Percentiles rank a stretch among this genome's conserved stretches.
phyloP scores from a whole-genome alignment of 2,329 filamentous ascomycete genomes.

The Microdochium bolleyi region DNA sequence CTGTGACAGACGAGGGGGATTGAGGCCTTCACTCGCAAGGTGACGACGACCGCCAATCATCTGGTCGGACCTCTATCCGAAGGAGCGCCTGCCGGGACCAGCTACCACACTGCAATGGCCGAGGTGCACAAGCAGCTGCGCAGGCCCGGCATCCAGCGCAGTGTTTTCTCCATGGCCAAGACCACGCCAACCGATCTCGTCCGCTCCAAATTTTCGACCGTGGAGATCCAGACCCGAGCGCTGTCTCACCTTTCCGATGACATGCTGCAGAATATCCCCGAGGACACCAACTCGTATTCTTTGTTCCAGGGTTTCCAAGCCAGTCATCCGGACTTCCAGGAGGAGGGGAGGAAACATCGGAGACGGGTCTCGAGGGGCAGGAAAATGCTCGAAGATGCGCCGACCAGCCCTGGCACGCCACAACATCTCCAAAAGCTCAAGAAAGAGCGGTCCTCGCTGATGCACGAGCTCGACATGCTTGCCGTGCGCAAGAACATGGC shows the following conservation, averaged over 20 bases:
- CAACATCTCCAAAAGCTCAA: conserved; percentile 66
- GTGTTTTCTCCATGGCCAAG: conserved; percentile 83
- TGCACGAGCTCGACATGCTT: conserved; percentile 85
- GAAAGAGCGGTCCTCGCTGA: conserved; percentile 70
- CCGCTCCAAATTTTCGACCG: conserved; percentile 79
- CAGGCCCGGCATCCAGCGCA: conserved; percentile 75
- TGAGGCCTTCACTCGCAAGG: conserved; percentile 89
- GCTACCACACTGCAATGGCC: conserved; percentile 82
- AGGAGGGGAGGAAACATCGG: conserved; percentile 63
- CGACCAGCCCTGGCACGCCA: conserved; percentile 40
- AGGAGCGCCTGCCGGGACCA: conserved; percentile 35
- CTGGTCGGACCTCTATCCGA: conserved; percentile 66
- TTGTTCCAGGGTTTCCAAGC: conserved; percentile 96
- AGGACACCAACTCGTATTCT: conserved; percentile 78
- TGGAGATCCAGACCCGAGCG: conserved; percentile 91
- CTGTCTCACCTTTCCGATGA: conserved; percentile 85
- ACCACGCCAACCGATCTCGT: conserved; percentile 92
- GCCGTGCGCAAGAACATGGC: conserved; percentile 95
- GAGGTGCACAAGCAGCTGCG: conserved; percentile 86
- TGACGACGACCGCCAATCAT: conserved; percentile 86
- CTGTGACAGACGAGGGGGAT: conserved; percentile 66
- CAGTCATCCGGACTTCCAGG: conserved; percentile 63
- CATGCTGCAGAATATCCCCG: conserved; percentile 80
- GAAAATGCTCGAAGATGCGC: conserved; percentile 64
- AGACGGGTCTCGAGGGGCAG: conserved; percentile 66